phyloP scores from a whole-genome alignment of 2,329 filamentous ascomycete species.

The Phialophora verrucosa region DNA sequence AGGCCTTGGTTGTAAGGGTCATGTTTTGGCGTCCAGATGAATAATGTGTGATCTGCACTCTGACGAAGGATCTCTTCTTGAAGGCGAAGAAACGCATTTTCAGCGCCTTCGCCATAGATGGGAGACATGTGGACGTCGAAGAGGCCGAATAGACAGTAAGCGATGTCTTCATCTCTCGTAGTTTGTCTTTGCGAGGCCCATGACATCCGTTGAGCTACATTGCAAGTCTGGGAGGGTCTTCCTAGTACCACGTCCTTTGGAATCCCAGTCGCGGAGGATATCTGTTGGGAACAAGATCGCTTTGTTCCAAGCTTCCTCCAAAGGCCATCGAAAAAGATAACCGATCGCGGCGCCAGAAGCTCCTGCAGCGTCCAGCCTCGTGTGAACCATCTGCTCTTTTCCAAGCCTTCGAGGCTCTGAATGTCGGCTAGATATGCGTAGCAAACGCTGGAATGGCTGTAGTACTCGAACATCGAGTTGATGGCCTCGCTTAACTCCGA shows the following conservation, averaged over 20 bases:
- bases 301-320: conserved; percentile 21
- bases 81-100: conserved; percentile 30
- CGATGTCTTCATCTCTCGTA: conserved; percentile 47
- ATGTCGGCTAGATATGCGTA: conserved; percentile 30
- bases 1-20: conserved; percentile 12
- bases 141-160: conserved; percentile 53
- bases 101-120: conserved; percentile 48
- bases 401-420: neutral
- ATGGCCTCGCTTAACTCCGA: conserved; percentile 36
- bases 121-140: conserved; percentile 53
- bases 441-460: conserved; percentile 35
- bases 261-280: neutral
- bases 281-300: neutral
- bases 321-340: conserved; percentile 23
- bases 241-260: neutral
- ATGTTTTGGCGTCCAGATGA: conserved; percentile 30
- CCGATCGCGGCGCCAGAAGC: conserved; percentile 9
- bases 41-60: conserved; percentile 38
- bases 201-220: conserved; percentile 47
- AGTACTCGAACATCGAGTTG: conserved; percentile 38
- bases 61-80: conserved; percentile 39
- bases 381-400: conserved; percentile 11
- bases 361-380: conserved; percentile 11
- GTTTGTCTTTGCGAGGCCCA: conserved; percentile 48
- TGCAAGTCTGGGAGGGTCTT: neutral